These are phyloP conservation scores for Fermentozyma sake DNA, from an alignment of 1,139 yeast genomes.

Conservation along the genomic window DNA sequence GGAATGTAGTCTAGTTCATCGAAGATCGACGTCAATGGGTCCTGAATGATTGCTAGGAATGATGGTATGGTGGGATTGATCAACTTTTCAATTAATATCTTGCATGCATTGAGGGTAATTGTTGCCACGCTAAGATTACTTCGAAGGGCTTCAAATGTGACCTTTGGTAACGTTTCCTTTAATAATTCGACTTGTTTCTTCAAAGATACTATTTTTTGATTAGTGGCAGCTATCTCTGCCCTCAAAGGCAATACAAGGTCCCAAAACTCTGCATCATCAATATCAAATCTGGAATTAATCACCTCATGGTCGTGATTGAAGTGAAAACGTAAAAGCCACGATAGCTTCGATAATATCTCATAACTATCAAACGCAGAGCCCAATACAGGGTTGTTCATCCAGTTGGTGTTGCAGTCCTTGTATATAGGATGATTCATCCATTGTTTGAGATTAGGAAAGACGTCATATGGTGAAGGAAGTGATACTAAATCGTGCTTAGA, in stretches of 20 bases:
- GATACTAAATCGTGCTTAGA: constrained; percentile 17
- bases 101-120: constrained; percentile 9
- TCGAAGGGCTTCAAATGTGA: constrained; percentile 7
- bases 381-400: constrained; percentile 15
- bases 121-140: constrained; percentile 13
- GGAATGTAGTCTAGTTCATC: constrained; percentile 14
- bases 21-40: constrained; percentile 17
- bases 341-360: constrained; percentile 35
- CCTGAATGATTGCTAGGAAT: constrained; percentile 17
- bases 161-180: constrained; percentile 1
- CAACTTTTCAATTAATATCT: constrained; percentile 16
- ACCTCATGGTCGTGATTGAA: constrained; percentile 8
- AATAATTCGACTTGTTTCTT: constrained; percentile 8
- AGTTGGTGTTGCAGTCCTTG: constrained; percentile 12
- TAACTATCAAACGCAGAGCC: constrained; percentile 16
- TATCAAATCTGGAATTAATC: constrained; percentile 1
- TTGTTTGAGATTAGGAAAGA: constrained; percentile 24
- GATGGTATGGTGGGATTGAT: constrained; percentile 17
- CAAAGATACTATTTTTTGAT: constrained; percentile 6
- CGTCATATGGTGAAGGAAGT: constrained; percentile 31
- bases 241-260: constrained; percentile 8
- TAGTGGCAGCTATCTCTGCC: constrained; percentile 4
- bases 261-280: constrained; percentile 12
- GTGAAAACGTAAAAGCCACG: constrained; percentile 31
- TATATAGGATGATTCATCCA: constrained; percentile 27